Evolutionary conservation across 495 filamentous ascomycete species (phyloP), one percentile per base, ranked within the genome.

Genomic region (Xylaria sp.): DNA sequence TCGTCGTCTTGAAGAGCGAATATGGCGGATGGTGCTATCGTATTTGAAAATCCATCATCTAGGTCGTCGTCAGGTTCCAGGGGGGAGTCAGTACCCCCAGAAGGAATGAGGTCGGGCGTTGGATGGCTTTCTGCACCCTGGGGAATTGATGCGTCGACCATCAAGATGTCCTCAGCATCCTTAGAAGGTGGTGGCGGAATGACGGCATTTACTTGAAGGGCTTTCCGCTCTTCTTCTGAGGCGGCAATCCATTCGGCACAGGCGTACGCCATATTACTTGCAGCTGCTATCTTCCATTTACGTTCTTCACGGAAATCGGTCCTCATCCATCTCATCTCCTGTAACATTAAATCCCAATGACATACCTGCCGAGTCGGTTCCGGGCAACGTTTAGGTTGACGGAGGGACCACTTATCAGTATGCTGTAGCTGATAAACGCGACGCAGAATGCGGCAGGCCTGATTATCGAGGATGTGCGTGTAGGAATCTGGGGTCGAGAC

Each of bases 311-410:
- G 86, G 75, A 98, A 98, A 82, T 99, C 96, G 2, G 93, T 97
- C 46, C 93, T 88, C 90, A 99, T 93, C 97, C 96, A 98, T 80
- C 93, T 97, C 88, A 95, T 92, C 81, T 99, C 93, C 72, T 93
- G 87, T 11, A 98, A 82, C 50, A 98, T 79, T 53, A 96, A 86
- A 82, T 99, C 96, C 88, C 89, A 90, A 78, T 98, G 95, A 7
- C 89, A 88, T 2, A 87, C 84, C 15, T 90, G 90, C 46, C 93
- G 87, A 9, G 85, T 84, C 37, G 97, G 96, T 77, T 99, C 96
- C 3, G 87, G 83, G 37, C 88, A 89, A 61, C 92, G 90, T 73
- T 94, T 89, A 59, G 94, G 87, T 76, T 98, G 97, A 63, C 95
- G 88, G 71, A 99, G 83, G 2, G 94, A 95, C 94, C 96, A 97